phyloP scores from a whole-genome alignment of 148 eudicot genomes.

The Oxyria digyna region DNA sequence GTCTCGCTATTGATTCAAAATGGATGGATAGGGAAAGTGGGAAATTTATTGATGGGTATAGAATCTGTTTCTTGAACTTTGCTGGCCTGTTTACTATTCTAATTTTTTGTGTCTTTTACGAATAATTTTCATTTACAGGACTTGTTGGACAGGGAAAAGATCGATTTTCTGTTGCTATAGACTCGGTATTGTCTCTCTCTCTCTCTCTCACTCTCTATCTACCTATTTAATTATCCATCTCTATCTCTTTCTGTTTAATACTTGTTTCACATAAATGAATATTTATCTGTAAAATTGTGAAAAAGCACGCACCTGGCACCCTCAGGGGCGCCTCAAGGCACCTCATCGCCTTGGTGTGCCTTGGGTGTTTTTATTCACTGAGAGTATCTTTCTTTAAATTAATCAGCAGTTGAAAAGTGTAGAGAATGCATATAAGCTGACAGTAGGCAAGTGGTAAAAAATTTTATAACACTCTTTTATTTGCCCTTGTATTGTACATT shows the following conservation, averaged over 20 bases:
- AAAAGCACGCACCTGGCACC: too few species aligned
- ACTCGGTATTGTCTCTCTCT: slow-evolving; percentile 51
- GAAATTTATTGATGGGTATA: neutral
- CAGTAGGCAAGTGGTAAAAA: neutral
- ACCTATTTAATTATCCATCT: too few species aligned
- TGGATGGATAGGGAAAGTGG: neutral
- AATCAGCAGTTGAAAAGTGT: too few species aligned
- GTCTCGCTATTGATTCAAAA: neutral
- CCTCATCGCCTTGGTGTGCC: too few species aligned
- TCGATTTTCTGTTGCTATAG: slow-evolving; percentile 63
- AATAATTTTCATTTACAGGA: slow-evolving; percentile 30
- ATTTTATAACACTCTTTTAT: neutral
- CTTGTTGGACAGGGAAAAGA: slow-evolving; percentile 50
- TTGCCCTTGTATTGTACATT: neutral
- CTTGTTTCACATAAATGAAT: neutral
- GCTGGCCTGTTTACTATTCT: neutral
- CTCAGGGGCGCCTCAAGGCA: too few species aligned
- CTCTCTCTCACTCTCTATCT: too few species aligned
- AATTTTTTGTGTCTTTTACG: too few species aligned
- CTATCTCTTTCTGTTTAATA: too few species aligned
- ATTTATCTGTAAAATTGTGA: too few species aligned
- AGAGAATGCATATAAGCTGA: neutral
- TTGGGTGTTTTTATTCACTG: too few species aligned
- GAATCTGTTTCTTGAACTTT: neutral
- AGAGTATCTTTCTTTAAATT: too few species aligned